A percentile compares a stretch with the other conserved stretches of the same genome.
phyloP scores from a whole-genome alignment of 1,284 basidiomycete species.

The Pseudozyma pruni region DNA sequence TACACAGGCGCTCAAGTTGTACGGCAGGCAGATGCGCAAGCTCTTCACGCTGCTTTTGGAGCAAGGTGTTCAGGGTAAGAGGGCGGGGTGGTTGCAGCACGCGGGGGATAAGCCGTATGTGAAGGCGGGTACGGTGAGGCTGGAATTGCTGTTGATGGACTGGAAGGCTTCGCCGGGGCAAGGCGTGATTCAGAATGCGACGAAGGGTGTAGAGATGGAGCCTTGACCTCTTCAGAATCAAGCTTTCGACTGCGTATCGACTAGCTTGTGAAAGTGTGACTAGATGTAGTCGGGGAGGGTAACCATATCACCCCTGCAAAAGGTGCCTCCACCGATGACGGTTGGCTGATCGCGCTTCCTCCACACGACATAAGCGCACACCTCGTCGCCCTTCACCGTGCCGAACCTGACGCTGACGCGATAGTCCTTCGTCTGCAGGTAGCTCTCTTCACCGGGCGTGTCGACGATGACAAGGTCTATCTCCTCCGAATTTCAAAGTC shows the following conservation, averaged over 20 bases:
- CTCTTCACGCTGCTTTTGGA: constrained; percentile 50
- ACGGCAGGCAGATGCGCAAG: constrained; percentile 59
- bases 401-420: too few relatives aligned
- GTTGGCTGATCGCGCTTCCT: too few relatives aligned
- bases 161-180: constrained; percentile 43
- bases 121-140: constrained; percentile 56
- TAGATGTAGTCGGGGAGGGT: neutral
- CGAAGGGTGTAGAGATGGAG: constrained; percentile 46
- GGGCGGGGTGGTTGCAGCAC: constrained; percentile 46
- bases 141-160: constrained; percentile 66
- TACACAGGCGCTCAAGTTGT: constrained; percentile 29
- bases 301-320: neutral
- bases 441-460: too few relatives aligned
- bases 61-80: constrained; percentile 47
- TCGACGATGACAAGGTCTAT: too few relatives aligned
- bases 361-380: too few relatives aligned
- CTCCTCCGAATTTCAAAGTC: too few relatives aligned
- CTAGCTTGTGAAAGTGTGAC: too few relatives aligned
- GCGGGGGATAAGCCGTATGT: constrained; percentile 41
- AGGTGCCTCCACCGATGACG: neutral
- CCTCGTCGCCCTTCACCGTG: too few relatives aligned
- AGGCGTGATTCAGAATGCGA: constrained; percentile 23
- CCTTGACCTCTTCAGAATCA: constrained; percentile 5
- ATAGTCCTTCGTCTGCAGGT: too few relatives aligned
- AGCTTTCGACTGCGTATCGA: neutral